Evolutionary conservation across 164 flowering plant genomes (phyloP), one percentile per base, ranked within the genome.

Genomic region (Warburgia ugandensis): DNA sequence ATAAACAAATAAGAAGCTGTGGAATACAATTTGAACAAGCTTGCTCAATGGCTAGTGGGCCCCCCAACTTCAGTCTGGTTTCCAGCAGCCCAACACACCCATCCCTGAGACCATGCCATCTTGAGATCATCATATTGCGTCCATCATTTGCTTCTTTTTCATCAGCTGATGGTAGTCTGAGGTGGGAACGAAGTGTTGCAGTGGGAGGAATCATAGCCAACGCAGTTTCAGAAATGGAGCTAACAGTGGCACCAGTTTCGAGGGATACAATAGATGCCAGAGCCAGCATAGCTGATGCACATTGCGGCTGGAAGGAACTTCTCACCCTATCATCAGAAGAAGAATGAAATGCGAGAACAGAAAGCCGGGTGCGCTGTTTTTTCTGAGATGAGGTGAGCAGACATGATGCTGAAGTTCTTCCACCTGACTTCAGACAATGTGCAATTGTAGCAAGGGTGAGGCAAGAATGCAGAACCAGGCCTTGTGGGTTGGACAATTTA

Each of bases 201-300:
- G 81, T 78, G 2, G 86, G 80, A 66, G 96, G 96, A 61, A 88
- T 89, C 75, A 92, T 57, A 51, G 94, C 84, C 46, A 86, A 60
- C 27, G 94, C 89, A 40, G 70, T 72, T 55, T 86, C 95, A 42
- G 75, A 62, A 29, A 82, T 59, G 20, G 83, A 78, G 55, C 75
- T 85, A 53, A 58, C 60, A 35, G 73, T 55, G 26, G 67, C 53
- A 42, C 75, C 87, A 54, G 49, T 63, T 66, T 92, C 96, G 62
- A 92, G 91, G 29, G 86, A 80, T 39, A 86, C 61, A 59, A 92
- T 68, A 40, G 96, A 88, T 52, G 95, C 84, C 58, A 88, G 69
- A 60, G 99, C 97, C 45, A 92, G 63, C 99, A 86, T 86, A 55
- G 95, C 88, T 9, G 96, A 70, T 38, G 87, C 77, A 72, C 67